Evolutionary conservation across 2,329 filamentous ascomycete genomes (phyloP).

Genomic region (Hypoxylon sp.): DNA sequence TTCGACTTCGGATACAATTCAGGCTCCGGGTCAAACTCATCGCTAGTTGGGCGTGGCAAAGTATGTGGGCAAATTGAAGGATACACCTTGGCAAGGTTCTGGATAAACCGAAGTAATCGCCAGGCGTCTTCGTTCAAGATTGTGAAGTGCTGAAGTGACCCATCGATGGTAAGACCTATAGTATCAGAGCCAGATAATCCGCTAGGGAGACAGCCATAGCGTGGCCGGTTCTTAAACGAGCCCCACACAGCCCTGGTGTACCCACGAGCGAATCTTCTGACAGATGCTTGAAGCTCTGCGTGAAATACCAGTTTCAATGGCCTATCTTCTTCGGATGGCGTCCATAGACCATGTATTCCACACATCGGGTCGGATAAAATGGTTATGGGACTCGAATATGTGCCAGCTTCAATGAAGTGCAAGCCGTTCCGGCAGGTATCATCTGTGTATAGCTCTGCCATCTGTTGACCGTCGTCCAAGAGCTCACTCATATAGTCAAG

Average conservation of each 20-base stretch:
- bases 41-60: slow-evolving; percentile 28
- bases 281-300: slow-evolving; percentile 68
- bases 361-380: slow-evolving; percentile 65
- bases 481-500: slow-evolving; percentile 63
- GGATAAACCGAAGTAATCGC: slow-evolving; percentile 79
- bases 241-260: slow-evolving; percentile 69
- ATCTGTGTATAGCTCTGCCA: slow-evolving; percentile 63
- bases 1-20: slow-evolving; percentile 59
- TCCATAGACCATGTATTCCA: slow-evolving; percentile 66
- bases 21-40: slow-evolving; percentile 57
- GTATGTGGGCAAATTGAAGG: slow-evolving; percentile 65
- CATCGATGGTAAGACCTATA: slow-evolving; percentile 78
- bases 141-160: slow-evolving; percentile 78
- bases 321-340: slow-evolving; percentile 60
- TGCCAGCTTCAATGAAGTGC: slow-evolving; percentile 64
- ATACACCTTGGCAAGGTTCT: slow-evolving; percentile 73
- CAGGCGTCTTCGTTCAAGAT: slow-evolving; percentile 74
- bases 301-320: slow-evolving; percentile 68
- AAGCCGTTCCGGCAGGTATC: slow-evolving; percentile 60
- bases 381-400: slow-evolving; percentile 52
- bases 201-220: slow-evolving; percentile 62
- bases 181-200: slow-evolving; percentile 65
- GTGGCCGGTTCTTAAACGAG: slow-evolving; percentile 53
- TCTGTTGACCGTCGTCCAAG: slow-evolving; percentile 55
- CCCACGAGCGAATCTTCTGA: slow-evolving; percentile 69